Conservation (phyloP, 1,139 yeast species). For the Sporopachydermia cereana region DNA sequence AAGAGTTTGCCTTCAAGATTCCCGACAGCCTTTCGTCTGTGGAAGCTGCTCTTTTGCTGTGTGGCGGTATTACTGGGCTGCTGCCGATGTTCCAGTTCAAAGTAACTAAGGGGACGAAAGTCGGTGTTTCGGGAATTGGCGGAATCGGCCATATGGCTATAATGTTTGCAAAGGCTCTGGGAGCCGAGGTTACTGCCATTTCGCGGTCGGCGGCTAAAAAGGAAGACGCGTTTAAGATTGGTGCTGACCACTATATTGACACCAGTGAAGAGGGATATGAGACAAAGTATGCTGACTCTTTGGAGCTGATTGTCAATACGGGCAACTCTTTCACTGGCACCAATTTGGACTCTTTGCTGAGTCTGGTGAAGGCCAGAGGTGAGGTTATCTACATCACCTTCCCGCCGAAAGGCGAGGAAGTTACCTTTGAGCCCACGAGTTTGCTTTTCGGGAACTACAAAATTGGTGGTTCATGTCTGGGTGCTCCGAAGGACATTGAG, state of each 20-base stretch:
- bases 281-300: slow-evolving; percentile 24
- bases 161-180: slow-evolving; percentile 40
- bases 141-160: slow-evolving; percentile 48
- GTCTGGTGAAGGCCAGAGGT: slow-evolving; percentile 32
- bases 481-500: neutral
- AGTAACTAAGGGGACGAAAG: slow-evolving; percentile 34
- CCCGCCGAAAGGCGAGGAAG: too few relatives aligned
- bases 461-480: neutral
- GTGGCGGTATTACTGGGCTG: slow-evolving; percentile 57
- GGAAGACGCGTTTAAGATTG: slow-evolving; percentile 33
- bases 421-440: neutral
- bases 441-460: neutral
- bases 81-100: slow-evolving; percentile 44
- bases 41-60: slow-evolving; percentile 51
- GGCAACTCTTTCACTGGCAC: slow-evolving; percentile 32
- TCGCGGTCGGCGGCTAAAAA: slow-evolving; percentile 34
- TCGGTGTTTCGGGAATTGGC: slow-evolving; percentile 44
- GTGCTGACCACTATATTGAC: slow-evolving; percentile 34
- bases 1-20: slow-evolving; percentile 41
- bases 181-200: slow-evolving; percentile 38
- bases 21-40: slow-evolving; percentile 40
- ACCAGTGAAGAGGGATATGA: slow-evolving; percentile 29
- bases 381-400: slow-evolving; percentile 43
- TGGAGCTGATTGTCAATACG: slow-evolving; percentile 40
- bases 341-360: slow-evolving; percentile 30